Conservation (phyloP, 768 basidiomycete genomes). For the Calocera viscosa region DNA sequence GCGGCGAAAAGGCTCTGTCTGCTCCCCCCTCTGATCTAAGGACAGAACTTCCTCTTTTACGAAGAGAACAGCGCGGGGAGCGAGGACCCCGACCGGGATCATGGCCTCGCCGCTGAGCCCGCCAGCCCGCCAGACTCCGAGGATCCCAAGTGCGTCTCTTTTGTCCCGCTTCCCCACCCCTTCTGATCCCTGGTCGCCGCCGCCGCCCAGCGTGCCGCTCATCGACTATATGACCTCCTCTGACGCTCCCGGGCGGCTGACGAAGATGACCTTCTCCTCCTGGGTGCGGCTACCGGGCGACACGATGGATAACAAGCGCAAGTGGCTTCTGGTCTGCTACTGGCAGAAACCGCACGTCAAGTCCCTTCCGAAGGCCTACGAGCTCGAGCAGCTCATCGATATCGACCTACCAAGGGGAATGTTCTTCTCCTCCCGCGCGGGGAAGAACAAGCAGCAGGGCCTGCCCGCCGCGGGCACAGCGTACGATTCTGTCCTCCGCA, state of each 20-base stretch:
- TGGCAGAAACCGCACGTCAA: constrained; percentile 8
- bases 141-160: not conserved
- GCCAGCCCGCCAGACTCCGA: not conserved
- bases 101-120: not conserved
- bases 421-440: constrained; percentile 3
- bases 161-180: not conserved
- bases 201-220: not conserved
- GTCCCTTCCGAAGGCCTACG: not conserved
- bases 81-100: not conserved
- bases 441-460: constrained; percentile 8
- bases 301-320: not conserved
- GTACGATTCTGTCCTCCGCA: not conserved
- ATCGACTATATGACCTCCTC: constrained; percentile 3
- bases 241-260: not conserved
- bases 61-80: constrained; percentile 8
- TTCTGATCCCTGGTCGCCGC: not conserved
- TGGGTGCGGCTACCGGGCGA: not conserved
- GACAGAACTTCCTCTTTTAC: constrained; percentile 2
- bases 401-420: not conserved
- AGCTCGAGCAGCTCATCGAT: not conserved
- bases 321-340: constrained; percentile 4
- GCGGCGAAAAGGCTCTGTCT: not conserved
- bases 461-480: not conserved
- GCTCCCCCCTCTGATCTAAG: not conserved
- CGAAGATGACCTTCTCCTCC: constrained; percentile 3